Base-by-base conservation (phyloP, 2,329 filamentous ascomycete species). In the Metarhizium robertsii region DNA sequence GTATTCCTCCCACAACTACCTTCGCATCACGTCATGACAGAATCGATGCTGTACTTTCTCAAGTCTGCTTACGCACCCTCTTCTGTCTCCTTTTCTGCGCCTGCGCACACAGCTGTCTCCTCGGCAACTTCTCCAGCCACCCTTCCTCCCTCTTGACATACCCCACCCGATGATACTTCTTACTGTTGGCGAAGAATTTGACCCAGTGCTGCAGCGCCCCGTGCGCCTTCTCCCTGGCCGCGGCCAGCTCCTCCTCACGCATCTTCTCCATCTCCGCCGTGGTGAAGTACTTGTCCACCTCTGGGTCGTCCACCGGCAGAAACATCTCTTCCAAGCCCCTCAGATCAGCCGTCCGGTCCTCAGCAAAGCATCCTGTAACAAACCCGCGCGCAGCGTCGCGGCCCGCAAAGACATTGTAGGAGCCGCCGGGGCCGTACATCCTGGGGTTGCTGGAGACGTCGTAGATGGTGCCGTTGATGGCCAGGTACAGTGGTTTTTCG, bases 361-460 rank as follows among this genome's bases (percentile, higher is more conserved):
- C 86, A 43, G 82, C 75, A 74, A 99, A 99, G 71, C 94, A 99
- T 18, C 90, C 90, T 2, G 94, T 97, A 10, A 99, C 85, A 71
- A 91, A 99, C 20, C 86, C 90, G 51, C 94, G 86, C 14, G 88
- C 84, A 38, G 92, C 92, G 71, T 99, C 94, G 59, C 80, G 79
- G 58, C 92, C 94, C 0, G 91, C 83, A 70, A 99, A 96, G 73
- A 87, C 86, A 65, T 85, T 79, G 77, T 99, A 99, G 42, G 84
- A 84, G 4, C 92, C 94, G 32, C 90, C 91, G 0, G 92, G 86
- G 0, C 89, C 89, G 75, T 94, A 94, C 72, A 87, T 75, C 69
- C 79, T 71, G 62, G 81, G 77, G 54, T 84, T 85, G 34, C 79
- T 73, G n/a, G 82, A 81, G 45, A 95, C 90, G 71, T 95, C 90